Percentiles rank a stretch among this genome's conserved stretches.
Evolutionary conservation across 2,329 filamentous ascomycete species (phyloP).

Genomic region (Salinomyces thailandicus): DNA sequence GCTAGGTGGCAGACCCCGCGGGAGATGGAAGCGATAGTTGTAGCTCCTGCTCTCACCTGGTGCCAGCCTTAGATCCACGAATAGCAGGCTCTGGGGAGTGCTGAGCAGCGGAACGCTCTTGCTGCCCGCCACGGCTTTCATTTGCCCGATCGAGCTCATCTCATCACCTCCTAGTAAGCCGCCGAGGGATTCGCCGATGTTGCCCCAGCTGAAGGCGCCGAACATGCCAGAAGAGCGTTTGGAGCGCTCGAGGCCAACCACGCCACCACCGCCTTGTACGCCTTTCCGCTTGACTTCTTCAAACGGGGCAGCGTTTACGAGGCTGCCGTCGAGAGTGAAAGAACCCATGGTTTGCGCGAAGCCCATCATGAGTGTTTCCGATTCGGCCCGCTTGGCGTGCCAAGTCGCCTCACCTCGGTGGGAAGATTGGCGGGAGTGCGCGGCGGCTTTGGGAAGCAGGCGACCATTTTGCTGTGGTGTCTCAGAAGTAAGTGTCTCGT

Average conservation of each 20-base stretch:
- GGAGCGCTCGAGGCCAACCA: slow-evolving; percentile 65
- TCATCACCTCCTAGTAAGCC: slow-evolving; percentile 79
- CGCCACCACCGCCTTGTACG: slow-evolving; percentile 72
- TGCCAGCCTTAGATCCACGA: slow-evolving; percentile 78
- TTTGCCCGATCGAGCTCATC: slow-evolving; percentile 87
- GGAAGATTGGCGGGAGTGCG: slow-evolving; percentile 35
- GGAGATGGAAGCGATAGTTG: slow-evolving; percentile 76
- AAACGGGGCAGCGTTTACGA: slow-evolving; percentile 81
- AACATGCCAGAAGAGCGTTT: slow-evolving; percentile 73
- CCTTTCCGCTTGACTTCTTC: slow-evolving; percentile 94
- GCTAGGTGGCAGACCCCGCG: slow-evolving; percentile 78
- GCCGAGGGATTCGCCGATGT: slow-evolving; percentile 75
- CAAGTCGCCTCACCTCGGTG: slow-evolving; percentile 17
- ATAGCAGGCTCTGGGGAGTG: slow-evolving; percentile 88
- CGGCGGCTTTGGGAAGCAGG: slow-evolving; percentile 39
- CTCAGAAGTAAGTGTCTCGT: slow-evolving; percentile 85
- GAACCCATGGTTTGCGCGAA: slow-evolving; percentile 90
- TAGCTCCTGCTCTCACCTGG: slow-evolving; percentile 84
- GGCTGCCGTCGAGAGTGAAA: slow-evolving; percentile 81
- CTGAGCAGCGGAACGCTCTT: slow-evolving; percentile 85
- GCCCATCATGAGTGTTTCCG: slow-evolving; percentile 92
- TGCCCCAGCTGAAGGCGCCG: slow-evolving; percentile 76
- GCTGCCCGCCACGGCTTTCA: slow-evolving; percentile 77
- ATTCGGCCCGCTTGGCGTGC: slow-evolving; percentile 35
- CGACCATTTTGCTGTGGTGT: slow-evolving; percentile 35